Evolutionary conservation across 1,284 basidiomycete genomes (phyloP).

Genomic region (Moniliella sp.): DNA sequence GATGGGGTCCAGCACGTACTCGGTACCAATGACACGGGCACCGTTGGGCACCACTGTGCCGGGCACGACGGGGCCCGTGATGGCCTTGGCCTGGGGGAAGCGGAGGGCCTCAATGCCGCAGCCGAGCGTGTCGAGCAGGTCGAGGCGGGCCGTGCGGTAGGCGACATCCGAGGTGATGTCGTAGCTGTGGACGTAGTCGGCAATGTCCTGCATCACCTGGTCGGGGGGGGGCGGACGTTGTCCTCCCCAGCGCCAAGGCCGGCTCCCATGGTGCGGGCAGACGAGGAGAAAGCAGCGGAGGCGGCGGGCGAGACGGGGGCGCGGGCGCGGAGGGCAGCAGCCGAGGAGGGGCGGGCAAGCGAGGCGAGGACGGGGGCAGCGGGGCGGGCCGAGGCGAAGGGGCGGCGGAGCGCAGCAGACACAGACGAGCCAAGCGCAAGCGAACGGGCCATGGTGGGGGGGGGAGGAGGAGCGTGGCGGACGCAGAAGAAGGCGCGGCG

Average conservation of each 20-base stretch:
- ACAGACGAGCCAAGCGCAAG: too few species aligned
- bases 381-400: slow-evolving; percentile 9
- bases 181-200: slow-evolving; percentile 13
- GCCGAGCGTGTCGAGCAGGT: slow-evolving; percentile 29
- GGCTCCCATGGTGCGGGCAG: slow-evolving; percentile 7
- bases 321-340: not conserved
- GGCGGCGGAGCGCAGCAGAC: slow-evolving; percentile 3
- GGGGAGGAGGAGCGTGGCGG: too few species aligned
- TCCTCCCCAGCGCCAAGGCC: slow-evolving; percentile 15
- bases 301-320: slow-evolving; percentile 3
- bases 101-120: slow-evolving; percentile 31
- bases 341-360: slow-evolving; percentile 5
- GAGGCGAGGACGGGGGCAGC: slow-evolving; percentile 5
- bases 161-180: slow-evolving; percentile 24
- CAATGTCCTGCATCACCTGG: slow-evolving; percentile 25
- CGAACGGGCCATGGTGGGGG: too few species aligned
- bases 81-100: slow-evolving; percentile 22
- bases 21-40: slow-evolving; percentile 52
- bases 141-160: slow-evolving; percentile 30
- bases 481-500: too few species aligned
- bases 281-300: slow-evolving; percentile 15
- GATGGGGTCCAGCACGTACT: slow-evolving; percentile 71
- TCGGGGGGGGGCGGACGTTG: slow-evolving; percentile 28
- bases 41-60: slow-evolving; percentile 32
- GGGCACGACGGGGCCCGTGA: slow-evolving; percentile 28